These are phyloP conservation scores for Phytophthora crassamura DNA, from an alignment of 352 stramenopile genomes.

Conservation along the genomic window DNA sequence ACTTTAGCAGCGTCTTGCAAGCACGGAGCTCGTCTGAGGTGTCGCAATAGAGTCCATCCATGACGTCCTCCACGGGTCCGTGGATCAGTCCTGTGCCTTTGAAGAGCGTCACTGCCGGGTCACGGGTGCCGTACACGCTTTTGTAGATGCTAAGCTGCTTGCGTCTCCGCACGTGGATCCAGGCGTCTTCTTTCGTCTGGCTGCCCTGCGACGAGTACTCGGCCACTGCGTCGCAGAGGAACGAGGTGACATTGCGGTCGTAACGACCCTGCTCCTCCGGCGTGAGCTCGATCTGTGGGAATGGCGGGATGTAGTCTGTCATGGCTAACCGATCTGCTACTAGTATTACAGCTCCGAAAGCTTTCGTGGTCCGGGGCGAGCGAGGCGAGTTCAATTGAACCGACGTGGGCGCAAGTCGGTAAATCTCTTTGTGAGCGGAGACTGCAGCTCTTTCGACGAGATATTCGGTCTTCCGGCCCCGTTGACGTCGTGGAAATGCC, in stretches of 20 bases:
- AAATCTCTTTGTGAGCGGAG: slow-evolving; percentile 42
- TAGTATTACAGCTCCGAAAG: background rate
- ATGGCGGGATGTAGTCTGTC: slow-evolving; percentile 38
- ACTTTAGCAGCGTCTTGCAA: slow-evolving; percentile 50
- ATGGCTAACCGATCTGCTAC: slow-evolving; percentile 22
- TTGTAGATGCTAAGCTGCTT: slow-evolving; percentile 56
- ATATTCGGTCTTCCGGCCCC: slow-evolving; percentile 12
- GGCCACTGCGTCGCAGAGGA: slow-evolving; percentile 45
- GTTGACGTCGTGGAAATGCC: slow-evolving; percentile 20
- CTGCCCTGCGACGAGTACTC: slow-evolving; percentile 42
- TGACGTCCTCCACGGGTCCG: slow-evolving; percentile 47
- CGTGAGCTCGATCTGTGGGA: slow-evolving; percentile 47
- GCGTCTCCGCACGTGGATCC: slow-evolving; percentile 49
- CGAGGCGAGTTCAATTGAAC: slow-evolving; percentile 5
- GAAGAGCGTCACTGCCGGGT: slow-evolving; percentile 53
- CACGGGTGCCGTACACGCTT: slow-evolving; percentile 45
- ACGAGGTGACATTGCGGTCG: slow-evolving; percentile 45
- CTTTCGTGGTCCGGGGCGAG: slow-evolving; percentile 6
- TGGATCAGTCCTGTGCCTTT: slow-evolving; percentile 45
- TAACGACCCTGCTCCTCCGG: slow-evolving; percentile 42
- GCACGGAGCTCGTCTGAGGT: slow-evolving; percentile 51
- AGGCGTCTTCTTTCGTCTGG: slow-evolving; percentile 47
- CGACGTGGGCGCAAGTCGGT: slow-evolving; percentile 23
- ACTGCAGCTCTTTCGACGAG: slow-evolving; percentile 7
- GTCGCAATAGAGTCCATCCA: slow-evolving; percentile 60